A percentile compares a stretch with the other conserved stretches of the same genome.
Conservation (phyloP, 768 basidiomycete species). For the Mycena indigotica region DNA sequence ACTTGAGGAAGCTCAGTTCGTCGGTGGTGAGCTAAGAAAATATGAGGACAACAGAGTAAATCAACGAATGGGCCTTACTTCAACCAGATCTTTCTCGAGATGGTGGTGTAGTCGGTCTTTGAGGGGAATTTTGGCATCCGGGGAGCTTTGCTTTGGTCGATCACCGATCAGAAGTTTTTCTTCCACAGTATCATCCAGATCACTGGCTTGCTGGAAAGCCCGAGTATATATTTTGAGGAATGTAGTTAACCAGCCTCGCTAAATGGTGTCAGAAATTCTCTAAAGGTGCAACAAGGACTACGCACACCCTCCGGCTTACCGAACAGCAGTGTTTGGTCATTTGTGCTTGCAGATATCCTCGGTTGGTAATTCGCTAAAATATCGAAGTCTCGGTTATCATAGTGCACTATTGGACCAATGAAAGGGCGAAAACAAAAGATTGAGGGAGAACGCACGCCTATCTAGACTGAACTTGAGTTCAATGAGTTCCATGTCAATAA, state of each 20-base stretch:
- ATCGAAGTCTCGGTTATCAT: conserved; percentile 85
- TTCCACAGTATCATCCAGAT: conserved; percentile 78
- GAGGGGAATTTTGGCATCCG: conserved; percentile 53
- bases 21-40: conserved; percentile 61
- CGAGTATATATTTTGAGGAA: conserved; percentile 80
- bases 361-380: conserved; percentile 84
- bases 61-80: conserved; percentile 48
- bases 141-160: conserved; percentile 66
- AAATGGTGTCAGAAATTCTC: not conserved
- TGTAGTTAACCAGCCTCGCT: conserved; percentile 68
- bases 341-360: conserved; percentile 47
- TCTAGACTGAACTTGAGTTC: conserved; percentile 84
- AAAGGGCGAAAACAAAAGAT: conserved; percentile 1
- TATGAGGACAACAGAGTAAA: conserved; percentile 1
- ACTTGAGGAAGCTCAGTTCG: conserved; percentile 60
- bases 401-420: conserved; percentile 50
- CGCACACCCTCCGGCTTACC: conserved; percentile 64
- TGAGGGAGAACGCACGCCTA: conserved; percentile 49
- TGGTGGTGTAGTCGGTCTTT: conserved; percentile 58
- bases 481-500: conserved; percentile 81
- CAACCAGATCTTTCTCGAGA: conserved; percentile 52
- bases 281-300: conserved; percentile 13
- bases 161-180: conserved; percentile 82
- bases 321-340: conserved; percentile 71
- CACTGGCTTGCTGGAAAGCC: conserved; percentile 75